These are phyloP conservation scores for Theileria orientalis DNA, from an alignment of 169 alveolate genomes.

Conservation along the genomic window DNA sequence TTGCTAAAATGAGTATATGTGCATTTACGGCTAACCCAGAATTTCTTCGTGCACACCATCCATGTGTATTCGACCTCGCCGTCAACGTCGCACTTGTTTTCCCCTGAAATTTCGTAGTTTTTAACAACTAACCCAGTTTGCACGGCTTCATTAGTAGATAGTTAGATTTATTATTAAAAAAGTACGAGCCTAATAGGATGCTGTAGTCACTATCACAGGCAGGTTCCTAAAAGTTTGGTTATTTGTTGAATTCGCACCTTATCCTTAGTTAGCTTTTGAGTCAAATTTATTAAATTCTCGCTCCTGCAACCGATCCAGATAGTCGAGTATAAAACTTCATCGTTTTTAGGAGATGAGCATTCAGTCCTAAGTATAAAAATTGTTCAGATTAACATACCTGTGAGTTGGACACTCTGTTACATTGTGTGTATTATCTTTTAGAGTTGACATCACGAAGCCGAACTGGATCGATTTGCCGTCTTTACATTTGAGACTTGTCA, in stretches of 20 bases:
- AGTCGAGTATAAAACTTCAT: not conserved
- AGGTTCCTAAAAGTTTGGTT: not conserved
- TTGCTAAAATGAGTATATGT: not conserved
- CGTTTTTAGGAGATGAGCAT: not conserved
- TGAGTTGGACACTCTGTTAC: constrained; percentile 4
- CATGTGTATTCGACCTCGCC: not conserved
- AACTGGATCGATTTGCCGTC: not conserved
- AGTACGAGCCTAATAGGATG: not conserved
- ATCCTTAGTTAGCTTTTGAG: not conserved
- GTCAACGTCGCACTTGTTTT: constrained; percentile 2
- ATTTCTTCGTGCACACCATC: constrained; percentile 2
- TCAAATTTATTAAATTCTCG: not conserved
- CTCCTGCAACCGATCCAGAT: not conserved
- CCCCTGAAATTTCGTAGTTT: not conserved
- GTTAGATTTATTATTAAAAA: not conserved
- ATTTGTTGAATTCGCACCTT: not conserved
- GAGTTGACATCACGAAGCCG: constrained; percentile 4
- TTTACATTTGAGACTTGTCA: not conserved
- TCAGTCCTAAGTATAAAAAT: not conserved
- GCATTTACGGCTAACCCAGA: not conserved
- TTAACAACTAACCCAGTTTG: constrained; percentile 2
- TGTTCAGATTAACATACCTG: not conserved
- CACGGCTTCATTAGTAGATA: constrained; percentile 10
- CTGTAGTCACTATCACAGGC: not conserved
- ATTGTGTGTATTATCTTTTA: not conserved